Conservation (phyloP, 2,329 filamentous ascomycete species). For the Polytolypa hystricis region DNA sequence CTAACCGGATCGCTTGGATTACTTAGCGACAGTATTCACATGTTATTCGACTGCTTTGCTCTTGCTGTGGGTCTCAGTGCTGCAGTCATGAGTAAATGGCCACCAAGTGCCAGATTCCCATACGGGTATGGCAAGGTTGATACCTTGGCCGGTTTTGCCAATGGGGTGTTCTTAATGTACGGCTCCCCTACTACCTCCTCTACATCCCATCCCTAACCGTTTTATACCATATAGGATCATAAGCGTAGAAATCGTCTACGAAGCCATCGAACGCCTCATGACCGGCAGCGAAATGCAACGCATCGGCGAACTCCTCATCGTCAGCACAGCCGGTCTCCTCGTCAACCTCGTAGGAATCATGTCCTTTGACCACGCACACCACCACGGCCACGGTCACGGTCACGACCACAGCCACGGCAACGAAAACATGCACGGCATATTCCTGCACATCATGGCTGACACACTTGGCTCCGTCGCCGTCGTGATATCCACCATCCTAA, state of each 20-base stretch:
- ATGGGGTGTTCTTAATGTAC: conserved; percentile 86
- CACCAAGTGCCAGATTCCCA: conserved; percentile 74
- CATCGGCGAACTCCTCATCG: conserved; percentile 74
- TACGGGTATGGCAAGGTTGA: conserved; percentile 97
- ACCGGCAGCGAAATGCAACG: conserved; percentile 76
- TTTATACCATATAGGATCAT: conserved; percentile 71
- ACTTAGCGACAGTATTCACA: conserved; percentile 96
- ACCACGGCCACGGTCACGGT: conserved; percentile 38
- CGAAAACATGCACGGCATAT: conserved; percentile 98
- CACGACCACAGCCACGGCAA: conserved; percentile 58
- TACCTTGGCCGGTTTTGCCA: conserved; percentile 89
- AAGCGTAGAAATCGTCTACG: conserved; percentile 90
- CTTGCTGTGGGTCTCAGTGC: conserved; percentile 82
- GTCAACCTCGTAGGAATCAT: conserved; percentile 91
- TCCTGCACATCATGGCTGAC: conserved; percentile 87
- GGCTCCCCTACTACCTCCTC: conserved; percentile 24
- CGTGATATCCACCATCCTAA: conserved; percentile 79
- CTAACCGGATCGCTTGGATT: conserved; percentile 85
- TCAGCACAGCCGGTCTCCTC: conserved; percentile 72
- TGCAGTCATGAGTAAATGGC: conserved; percentile 94
- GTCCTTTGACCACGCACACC: conserved; percentile 63
- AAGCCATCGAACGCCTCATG: conserved; percentile 77
- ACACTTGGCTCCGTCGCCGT: conserved; percentile 90
- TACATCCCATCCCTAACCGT: not conserved
- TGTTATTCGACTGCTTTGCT: conserved; percentile 97